phyloP scores from a whole-genome alignment of 1,139 yeast species.

The Komagataea norvegica region DNA sequence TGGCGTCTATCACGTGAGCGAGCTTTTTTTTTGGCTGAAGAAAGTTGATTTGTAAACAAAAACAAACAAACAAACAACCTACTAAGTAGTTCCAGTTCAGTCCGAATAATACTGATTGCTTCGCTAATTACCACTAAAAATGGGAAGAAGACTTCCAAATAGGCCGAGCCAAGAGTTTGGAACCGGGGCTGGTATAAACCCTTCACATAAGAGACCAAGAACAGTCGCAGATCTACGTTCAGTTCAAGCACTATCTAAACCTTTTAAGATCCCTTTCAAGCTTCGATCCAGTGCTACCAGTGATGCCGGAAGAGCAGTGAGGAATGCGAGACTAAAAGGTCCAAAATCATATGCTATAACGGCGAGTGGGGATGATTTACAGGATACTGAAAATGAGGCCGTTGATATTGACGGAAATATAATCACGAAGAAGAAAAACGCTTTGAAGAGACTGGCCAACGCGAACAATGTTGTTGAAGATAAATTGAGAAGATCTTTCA shows the following conservation, averaged over 20 bases:
- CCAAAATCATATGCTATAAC: conserved; percentile 34
- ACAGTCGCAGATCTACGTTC: conserved; percentile 33
- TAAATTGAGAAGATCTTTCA: conserved; percentile 38
- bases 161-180: conserved; percentile 32
- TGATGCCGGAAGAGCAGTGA: conserved; percentile 20
- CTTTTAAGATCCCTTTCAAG: conserved; percentile 42
- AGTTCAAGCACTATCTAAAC: conserved; percentile 36
- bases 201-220: conserved; percentile 30
- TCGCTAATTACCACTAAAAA: conserved; percentile 1
- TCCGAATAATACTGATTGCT: neutral
- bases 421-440: conserved; percentile 40
- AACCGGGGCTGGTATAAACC: conserved; percentile 38
- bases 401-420: conserved; percentile 39
- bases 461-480: conserved; percentile 30
- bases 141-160: conserved; percentile 27
- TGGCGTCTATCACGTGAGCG: conserved; percentile 11
- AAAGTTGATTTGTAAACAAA: conserved; percentile 5
- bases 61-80: conserved; percentile 4
- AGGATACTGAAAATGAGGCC: conserved; percentile 25
- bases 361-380: conserved; percentile 25
- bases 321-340: conserved; percentile 33
- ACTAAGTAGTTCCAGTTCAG: conserved; percentile 3
- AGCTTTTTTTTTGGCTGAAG: neutral
- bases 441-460: conserved; percentile 38
- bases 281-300: conserved; percentile 22